Percentiles rank a stretch among this genome's conserved stretches.
These are phyloP conservation scores for Chaetomium sp. DNA, from an alignment of 2,329 filamentous ascomycete genomes.

Conservation along the genomic window DNA sequence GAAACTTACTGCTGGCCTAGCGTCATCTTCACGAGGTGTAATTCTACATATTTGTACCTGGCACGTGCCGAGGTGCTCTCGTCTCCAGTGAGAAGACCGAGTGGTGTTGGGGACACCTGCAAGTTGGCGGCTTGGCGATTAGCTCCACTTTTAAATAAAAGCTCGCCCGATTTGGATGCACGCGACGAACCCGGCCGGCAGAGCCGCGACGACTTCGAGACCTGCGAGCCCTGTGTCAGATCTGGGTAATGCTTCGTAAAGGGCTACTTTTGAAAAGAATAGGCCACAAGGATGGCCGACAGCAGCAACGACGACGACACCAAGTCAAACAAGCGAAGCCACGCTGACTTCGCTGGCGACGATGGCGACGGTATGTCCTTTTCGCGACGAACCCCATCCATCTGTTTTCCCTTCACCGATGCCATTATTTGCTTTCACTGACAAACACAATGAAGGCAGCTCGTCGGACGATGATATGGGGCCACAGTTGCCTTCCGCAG, in stretches of 20 bases:
- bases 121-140: no score
- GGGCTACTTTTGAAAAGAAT: background rate
- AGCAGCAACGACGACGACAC: constrained; percentile 26
- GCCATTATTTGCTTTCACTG: constrained; percentile 1
- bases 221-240: no score
- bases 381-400: background rate
- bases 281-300: constrained; percentile 27
- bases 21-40: no score
- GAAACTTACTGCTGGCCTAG: no score
- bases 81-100: no score
- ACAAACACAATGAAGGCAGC: constrained; percentile 40
- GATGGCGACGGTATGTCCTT: constrained; percentile 35
- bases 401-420: background rate
- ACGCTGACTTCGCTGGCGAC: constrained; percentile 47
- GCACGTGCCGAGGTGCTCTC: no score
- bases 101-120: no score
- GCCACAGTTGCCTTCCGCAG: constrained; percentile 76
- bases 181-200: background rate
- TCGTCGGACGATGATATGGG: constrained; percentile 92
- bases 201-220: background rate
- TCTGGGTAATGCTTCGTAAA: no score
- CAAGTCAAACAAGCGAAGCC: constrained; percentile 47
- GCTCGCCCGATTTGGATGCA: constrained; percentile 7
- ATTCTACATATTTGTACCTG: no score
- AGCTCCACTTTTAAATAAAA: constrained; percentile 3